These are phyloP conservation scores for Suillus occidentalis DNA, from an alignment of 768 basidiomycete species.

Conservation along the genomic window DNA sequence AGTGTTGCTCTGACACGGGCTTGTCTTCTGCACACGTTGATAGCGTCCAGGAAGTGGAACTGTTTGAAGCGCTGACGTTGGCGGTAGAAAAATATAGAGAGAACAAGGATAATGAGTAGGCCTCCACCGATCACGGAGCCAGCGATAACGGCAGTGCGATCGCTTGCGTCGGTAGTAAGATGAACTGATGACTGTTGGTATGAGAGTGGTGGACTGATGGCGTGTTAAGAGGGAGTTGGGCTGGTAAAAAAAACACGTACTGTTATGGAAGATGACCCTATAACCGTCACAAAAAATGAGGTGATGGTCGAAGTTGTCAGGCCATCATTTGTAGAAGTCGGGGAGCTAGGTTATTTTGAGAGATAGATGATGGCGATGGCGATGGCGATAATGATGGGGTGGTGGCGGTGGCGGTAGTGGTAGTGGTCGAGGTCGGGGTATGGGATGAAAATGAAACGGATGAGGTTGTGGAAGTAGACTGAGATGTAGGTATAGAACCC, in stretches of 20 bases:
- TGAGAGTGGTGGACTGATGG: conserved; percentile 14
- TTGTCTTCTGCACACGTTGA: conserved; percentile 24
- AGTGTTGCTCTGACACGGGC: conserved; percentile 20
- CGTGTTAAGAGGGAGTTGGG: background rate
- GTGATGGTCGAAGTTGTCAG: conserved; percentile 12
- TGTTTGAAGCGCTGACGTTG: conserved; percentile 38
- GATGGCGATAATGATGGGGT: background rate
- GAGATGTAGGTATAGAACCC: background rate
- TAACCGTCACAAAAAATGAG: conserved; percentile 17
- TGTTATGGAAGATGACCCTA: conserved; percentile 15
- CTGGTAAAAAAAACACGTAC: conserved; percentile 16
- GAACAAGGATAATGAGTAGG: conserved; percentile 34
- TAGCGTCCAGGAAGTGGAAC: conserved; percentile 30
- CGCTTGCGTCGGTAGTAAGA: background rate
- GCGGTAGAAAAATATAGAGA: conserved; percentile 38
- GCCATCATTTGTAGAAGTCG: conserved; percentile 9
- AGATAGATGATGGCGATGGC: background rate
- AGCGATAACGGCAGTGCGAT: conserved; percentile 43
- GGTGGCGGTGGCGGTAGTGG: background rate
- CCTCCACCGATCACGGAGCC: conserved; percentile 41
- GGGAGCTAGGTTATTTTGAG: background rate
- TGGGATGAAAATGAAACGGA: conserved; percentile 3
- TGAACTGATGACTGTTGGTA: conserved; percentile 22
- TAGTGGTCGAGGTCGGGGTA: background rate
- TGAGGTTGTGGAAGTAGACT: conserved; percentile 1